Evolutionary conservation across 1,139 yeast genomes (phyloP), one percentile per base, ranked within the genome.

Genomic region (Scheffersomyces illinoinensis): DNA sequence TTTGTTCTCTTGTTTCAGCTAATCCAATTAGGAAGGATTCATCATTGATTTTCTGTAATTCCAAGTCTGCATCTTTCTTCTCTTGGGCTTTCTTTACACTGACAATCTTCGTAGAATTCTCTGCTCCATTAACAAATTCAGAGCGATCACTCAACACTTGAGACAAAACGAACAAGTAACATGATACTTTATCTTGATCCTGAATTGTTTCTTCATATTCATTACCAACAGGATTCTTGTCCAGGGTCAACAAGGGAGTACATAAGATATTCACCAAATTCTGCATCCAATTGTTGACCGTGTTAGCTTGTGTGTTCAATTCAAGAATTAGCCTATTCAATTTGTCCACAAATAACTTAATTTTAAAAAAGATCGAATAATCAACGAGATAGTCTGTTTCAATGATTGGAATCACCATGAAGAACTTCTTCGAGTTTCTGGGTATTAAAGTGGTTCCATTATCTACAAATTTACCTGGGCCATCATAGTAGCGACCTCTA

Each of bases 121-220:
- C 75, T 19, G 62, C 62, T 5, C 83, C 77, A 47, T 68, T 66
- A 17, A 76, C 67, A 6, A 66, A 70, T 49, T 71, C 75, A 14
- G 70, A 62, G 57, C 98, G 75, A 68, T 91, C 96, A 12, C 76
- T 74, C 47, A 91, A 68, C 6, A 84, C 71, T 56, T 79, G 77
- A 55, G 87, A 87, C 4, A 93, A 64, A 10, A 87, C 85, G 59
- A 87, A 90, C 56, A 93, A 76, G 60, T 88, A 85, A 0, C 86
- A 81, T 53, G 87, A 87, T 0, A 88, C 88, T 60, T 82, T 79
- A 60, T 89, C 96, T 71, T 93, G 98, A 54, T 85, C 88, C 52
- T 85, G 85, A 55, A 93, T 78, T 0, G 96, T 87, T 18, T 83
- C 83, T 26, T 85, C 87, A 70, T 93, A 95, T 66, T 93, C 98